These are phyloP conservation scores for Eucommia ulmoides DNA, from an alignment of 257 asterid genomes.

Conservation along the genomic window DNA sequence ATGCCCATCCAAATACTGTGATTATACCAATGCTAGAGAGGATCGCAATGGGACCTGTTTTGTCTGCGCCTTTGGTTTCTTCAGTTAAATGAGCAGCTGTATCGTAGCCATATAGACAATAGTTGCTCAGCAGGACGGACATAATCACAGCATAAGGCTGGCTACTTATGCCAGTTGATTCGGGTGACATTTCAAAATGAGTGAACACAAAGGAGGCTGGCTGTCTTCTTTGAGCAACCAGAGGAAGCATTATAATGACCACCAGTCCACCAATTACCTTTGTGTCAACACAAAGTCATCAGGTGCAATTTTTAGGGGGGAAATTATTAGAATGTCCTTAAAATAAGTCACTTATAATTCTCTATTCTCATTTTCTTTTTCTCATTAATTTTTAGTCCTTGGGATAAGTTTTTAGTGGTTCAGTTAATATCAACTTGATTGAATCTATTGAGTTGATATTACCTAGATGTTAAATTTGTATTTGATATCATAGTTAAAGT, in stretches of 20 bases:
- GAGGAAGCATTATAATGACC: constrained; percentile 32
- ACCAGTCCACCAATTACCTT: constrained; percentile 32
- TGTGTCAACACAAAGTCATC: background rate
- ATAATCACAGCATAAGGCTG: constrained; percentile 26
- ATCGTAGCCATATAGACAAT: constrained; percentile 34
- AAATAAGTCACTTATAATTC: too few relatives aligned
- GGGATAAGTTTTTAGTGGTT: too few relatives aligned
- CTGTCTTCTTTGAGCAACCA: constrained; percentile 24
- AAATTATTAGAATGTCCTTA: too few relatives aligned
- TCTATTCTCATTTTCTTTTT: too few relatives aligned
- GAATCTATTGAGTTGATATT: too few relatives aligned
- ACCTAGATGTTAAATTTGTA: too few relatives aligned
- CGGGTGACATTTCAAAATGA: constrained; percentile 21
- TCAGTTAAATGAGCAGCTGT: constrained; percentile 41
- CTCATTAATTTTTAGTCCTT: too few relatives aligned
- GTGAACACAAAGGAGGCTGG: constrained; percentile 34
- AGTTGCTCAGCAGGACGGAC: constrained; percentile 25
- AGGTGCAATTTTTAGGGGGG: background rate
- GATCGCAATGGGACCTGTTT: constrained; percentile 38
- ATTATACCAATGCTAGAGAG: constrained; percentile 34
- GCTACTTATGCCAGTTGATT: constrained; percentile 27
- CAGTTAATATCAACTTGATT: too few relatives aligned
- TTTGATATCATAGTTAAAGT: too few relatives aligned
- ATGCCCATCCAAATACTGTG: constrained; percentile 35
- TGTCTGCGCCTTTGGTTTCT: constrained; percentile 39